Base-by-base conservation (phyloP, 2,329 filamentous ascomycete species). In the Capronia epimyces region DNA sequence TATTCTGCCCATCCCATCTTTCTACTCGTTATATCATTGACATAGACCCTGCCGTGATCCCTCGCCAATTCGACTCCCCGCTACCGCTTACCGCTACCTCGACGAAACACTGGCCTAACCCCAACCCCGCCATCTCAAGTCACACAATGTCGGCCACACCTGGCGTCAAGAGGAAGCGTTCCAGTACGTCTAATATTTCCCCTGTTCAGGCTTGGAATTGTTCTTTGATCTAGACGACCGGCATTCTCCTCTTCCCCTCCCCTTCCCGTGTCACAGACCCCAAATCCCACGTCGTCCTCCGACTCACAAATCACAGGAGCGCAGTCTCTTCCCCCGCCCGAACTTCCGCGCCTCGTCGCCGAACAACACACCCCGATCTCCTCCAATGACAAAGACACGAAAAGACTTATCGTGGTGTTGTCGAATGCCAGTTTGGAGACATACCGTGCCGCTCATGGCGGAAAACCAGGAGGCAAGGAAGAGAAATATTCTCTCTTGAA, bases 401-500 rank as follows among this genome's bases (percentile, higher is more conserved):
- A 91, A 70, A 81, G 93, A 51, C 76, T 98, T 60, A 95, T 98
- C 60, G 93, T 98, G 48, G 90, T 98, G 34, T 80, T 98, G 43
- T 95, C 90, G 60, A 95, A 97, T 77, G 93, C 93, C 57, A 96
- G 90, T 64, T 82, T 98, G 61, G 93, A 98, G 72, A 98, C 93
- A 1, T 97, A 96, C 78, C 94, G 94, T 68, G 87, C 93, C 1
- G 86, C 87, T 16, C 83, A 89, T 60, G 83, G 84, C 54, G 80
- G 83, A 6, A 69, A 78, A 66, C 69, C 80, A 67, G 72, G 83
- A 72, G 75, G 81, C 54, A 82, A 87, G 45, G 90, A 96, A 64
- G 91, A 96, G 68, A 97, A 97, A 71, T 98, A 95, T 72, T 95
- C 91, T 55, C 77, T 98, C 46, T 83, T 98, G 65, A 98, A 98